Conservation (phyloP, 1,284 basidiomycete genomes). For the Moesziomyces sp. region DNA sequence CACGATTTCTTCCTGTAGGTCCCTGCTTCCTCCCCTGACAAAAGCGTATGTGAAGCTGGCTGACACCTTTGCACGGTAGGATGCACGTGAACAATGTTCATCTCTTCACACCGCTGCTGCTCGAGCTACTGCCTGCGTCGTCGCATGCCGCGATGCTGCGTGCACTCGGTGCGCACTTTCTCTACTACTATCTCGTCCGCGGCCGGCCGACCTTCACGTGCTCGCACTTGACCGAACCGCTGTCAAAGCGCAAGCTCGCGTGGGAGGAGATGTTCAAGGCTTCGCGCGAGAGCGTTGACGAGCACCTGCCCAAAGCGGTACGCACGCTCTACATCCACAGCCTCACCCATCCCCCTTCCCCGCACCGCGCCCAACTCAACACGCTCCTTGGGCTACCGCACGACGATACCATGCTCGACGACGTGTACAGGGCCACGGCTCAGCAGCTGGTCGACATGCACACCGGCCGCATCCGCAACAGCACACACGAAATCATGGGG, state of each 20-base stretch:
- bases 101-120: constrained; percentile 26
- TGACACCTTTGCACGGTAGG: background rate
- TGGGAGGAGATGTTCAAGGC: constrained; percentile 18
- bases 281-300: constrained; percentile 18
- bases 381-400: background rate
- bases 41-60: background rate
- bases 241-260: background rate
- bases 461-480: constrained; percentile 5
- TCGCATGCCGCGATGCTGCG: constrained; percentile 3
- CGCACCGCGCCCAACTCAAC: background rate
- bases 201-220: constrained; percentile 20
- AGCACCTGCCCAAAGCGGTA: constrained; percentile 39
- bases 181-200: constrained; percentile 36
- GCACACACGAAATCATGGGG: constrained; percentile 2
- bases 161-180: constrained; percentile 13
- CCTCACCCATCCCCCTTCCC: background rate
- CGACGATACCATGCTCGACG: background rate
- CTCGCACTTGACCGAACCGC: background rate
- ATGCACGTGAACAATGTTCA: constrained; percentile 51
- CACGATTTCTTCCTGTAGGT: constrained; percentile 50
- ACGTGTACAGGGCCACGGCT: constrained; percentile 14
- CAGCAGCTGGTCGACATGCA: constrained; percentile 26
- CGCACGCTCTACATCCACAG: constrained; percentile 26
- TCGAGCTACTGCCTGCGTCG: constrained; percentile 2
- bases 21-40: no score